These are phyloP conservation scores for Ustilago xerochloae DNA, from an alignment of 1,284 basidiomycete genomes.

Conservation along the genomic window DNA sequence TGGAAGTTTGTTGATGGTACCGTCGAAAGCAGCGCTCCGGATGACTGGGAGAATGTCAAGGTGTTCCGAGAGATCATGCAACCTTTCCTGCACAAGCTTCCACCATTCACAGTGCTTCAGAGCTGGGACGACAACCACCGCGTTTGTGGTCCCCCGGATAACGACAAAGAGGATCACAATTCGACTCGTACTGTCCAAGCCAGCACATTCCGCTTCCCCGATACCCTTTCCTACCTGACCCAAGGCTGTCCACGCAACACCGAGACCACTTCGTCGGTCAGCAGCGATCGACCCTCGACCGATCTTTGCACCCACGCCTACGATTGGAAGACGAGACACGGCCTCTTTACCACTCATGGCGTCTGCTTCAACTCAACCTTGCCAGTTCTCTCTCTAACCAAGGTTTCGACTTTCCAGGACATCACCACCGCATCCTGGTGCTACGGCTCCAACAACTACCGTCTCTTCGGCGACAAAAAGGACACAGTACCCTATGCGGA, in stretches of 20 bases:
- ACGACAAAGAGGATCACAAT: constrained; percentile 11
- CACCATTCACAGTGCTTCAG: constrained; percentile 20
- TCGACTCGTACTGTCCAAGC: background rate
- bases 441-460: constrained; percentile 16
- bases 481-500: constrained; percentile 23
- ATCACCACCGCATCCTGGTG: constrained; percentile 36
- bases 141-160: constrained; percentile 22
- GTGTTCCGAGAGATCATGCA: constrained; percentile 9
- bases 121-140: constrained; percentile 25
- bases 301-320: constrained; percentile 20
- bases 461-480: constrained; percentile 1
- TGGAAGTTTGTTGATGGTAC: constrained; percentile 27
- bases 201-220: background rate
- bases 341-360: constrained; percentile 4
- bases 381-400: constrained; percentile 16
- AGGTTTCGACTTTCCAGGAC: constrained; percentile 28
- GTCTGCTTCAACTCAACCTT: constrained; percentile 23
- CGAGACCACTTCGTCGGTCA: constrained; percentile 6
- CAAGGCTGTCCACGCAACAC: constrained; percentile 15
- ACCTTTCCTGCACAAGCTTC: constrained; percentile 26
- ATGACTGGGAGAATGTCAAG: background rate
- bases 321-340: constrained; percentile 17
- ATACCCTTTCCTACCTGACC: background rate
- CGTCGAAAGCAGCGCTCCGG: constrained; percentile 4
- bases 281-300: constrained; percentile 26